Percentiles rank a stretch among this genome's conserved stretches.
These are phyloP conservation scores for Penicillium silybi DNA, from an alignment of 495 filamentous ascomycete genomes.

Conservation along the genomic window DNA sequence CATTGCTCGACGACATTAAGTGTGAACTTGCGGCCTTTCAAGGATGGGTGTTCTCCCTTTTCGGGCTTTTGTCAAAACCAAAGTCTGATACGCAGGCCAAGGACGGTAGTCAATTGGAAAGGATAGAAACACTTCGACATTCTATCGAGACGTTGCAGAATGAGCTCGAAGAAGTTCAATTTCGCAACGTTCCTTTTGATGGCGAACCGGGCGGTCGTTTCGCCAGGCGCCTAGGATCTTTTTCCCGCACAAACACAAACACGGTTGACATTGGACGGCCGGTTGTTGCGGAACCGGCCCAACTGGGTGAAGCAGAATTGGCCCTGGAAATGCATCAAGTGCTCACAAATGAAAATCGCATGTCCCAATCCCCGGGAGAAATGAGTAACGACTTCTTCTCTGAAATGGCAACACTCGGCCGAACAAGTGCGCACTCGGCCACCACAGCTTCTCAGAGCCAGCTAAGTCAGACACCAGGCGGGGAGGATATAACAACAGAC, in stretches of 20 bases:
- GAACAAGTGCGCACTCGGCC: slow-evolving; percentile 19
- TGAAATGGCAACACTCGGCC: slow-evolving; percentile 26
- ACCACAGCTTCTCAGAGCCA: slow-evolving; percentile 12
- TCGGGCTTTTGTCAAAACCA: slow-evolving; percentile 23
- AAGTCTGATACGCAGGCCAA: slow-evolving; percentile 6
- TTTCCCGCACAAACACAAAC: slow-evolving; percentile 3
- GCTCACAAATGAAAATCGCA: slow-evolving; percentile 34
- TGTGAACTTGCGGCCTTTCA: slow-evolving; percentile 32
- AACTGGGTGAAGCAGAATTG: slow-evolving; percentile 9
- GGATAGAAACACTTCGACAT: slow-evolving; percentile 24
- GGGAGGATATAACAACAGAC: slow-evolving; percentile 10
- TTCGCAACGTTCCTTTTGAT: slow-evolving; percentile 4
- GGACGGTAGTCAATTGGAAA: slow-evolving; percentile 14
- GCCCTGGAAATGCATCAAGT: slow-evolving; percentile 23
- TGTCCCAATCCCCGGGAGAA: slow-evolving; percentile 37
- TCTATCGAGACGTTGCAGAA: slow-evolving; percentile 30
- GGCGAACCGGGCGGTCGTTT: slow-evolving; percentile 1
- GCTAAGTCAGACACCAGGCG: slow-evolving; percentile 7
- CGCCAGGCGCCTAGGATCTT: slow-evolving; percentile 3
- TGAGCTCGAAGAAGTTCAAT: slow-evolving; percentile 27
- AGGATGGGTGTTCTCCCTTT: slow-evolving; percentile 30
- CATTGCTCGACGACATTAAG: slow-evolving; percentile 35
- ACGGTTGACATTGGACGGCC: slow-evolving; percentile 4
- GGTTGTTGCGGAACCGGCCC: slow-evolving; percentile 4
- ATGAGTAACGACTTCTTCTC: slow-evolving; percentile 34